These are phyloP conservation scores for Maudiozyma serrabonitensis DNA, from an alignment of 805 yeast species.

Conservation along the genomic window DNA sequence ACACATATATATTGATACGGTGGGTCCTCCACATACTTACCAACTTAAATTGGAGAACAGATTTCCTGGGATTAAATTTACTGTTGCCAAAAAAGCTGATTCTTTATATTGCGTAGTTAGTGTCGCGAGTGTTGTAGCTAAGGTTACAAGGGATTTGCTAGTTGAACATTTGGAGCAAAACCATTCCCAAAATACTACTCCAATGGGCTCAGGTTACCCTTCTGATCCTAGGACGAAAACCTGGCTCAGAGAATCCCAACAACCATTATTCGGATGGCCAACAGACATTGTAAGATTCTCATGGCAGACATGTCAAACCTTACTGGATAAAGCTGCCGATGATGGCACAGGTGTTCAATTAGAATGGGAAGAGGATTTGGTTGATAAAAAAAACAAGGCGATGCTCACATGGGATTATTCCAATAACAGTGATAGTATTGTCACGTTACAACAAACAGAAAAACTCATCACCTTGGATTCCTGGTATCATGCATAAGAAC, in stretches of 20 bases:
- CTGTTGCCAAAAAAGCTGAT: slow-evolving; percentile 93
- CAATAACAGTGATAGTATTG: not conserved
- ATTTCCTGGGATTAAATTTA: slow-evolving; percentile 64
- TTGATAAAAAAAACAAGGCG: slow-evolving; percentile 23
- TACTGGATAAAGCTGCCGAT: slow-evolving; percentile 38
- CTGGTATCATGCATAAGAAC: slow-evolving; percentile 6
- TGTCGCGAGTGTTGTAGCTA: slow-evolving; percentile 92
- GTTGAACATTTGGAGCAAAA: slow-evolving; percentile 16
- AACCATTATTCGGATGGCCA: slow-evolving; percentile 81
- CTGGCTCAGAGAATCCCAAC: slow-evolving; percentile 60
- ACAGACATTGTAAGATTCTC: slow-evolving; percentile 65
- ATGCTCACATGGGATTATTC: slow-evolving; percentile 1
- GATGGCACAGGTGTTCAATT: slow-evolving; percentile 39
- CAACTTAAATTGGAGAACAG: slow-evolving; percentile 58
- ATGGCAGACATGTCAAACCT: slow-evolving; percentile 88
- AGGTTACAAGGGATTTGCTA: slow-evolving; percentile 78
- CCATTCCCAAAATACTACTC: not conserved
- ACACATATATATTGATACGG: slow-evolving; percentile 87
- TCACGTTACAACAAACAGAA: not conserved
- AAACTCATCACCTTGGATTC: slow-evolving; percentile 20
- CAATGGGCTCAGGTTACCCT: slow-evolving; percentile 88
- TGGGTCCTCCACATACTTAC: slow-evolving; percentile 86
- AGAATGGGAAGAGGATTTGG: slow-evolving; percentile 46
- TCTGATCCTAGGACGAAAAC: slow-evolving; percentile 77
- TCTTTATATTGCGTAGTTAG: slow-evolving; percentile 85